A percentile compares a stretch with the other conserved stretches of the same genome.
Evolutionary conservation across 1,139 yeast genomes (phyloP).

Genomic region (Yamadazyma oceani): DNA sequence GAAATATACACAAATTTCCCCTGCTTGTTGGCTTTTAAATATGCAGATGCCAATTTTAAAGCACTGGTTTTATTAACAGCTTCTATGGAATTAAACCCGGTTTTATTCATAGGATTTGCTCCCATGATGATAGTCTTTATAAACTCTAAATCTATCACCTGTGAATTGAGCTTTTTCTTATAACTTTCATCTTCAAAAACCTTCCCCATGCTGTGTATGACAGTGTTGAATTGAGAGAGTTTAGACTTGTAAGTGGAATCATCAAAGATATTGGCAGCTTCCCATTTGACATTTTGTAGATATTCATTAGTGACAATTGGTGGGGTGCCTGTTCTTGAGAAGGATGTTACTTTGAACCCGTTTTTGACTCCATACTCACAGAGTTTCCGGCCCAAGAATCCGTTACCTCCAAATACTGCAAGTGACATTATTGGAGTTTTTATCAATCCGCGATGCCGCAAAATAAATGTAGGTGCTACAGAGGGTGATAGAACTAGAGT

Average conservation of each 20-base stretch:
- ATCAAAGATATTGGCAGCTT: constrained; percentile 63
- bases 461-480: background rate
- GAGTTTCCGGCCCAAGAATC: constrained; percentile 72
- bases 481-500: background rate
- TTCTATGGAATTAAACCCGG: constrained; percentile 51
- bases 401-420: constrained; percentile 84
- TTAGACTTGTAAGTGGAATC: constrained; percentile 54
- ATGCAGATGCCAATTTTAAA: constrained; percentile 49
- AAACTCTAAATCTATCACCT: constrained; percentile 5
- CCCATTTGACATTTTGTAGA: constrained; percentile 67
- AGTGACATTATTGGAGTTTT: constrained; percentile 23
- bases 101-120: constrained; percentile 56
- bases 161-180: constrained; percentile 53
- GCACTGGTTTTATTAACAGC: constrained; percentile 74
- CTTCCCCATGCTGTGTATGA: constrained; percentile 83
- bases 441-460: background rate
- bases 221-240: constrained; percentile 54
- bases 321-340: constrained; percentile 60
- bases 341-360: constrained; percentile 65
- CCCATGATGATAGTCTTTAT: constrained; percentile 25
- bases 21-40: constrained; percentile 11
- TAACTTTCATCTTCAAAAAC: constrained; percentile 67
- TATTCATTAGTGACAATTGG: constrained; percentile 42
- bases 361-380: constrained; percentile 65
- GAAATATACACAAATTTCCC: constrained; percentile 67